Conservation (phyloP, 805 yeast genomes). For the Cyberlindnera euphorbiae region DNA sequence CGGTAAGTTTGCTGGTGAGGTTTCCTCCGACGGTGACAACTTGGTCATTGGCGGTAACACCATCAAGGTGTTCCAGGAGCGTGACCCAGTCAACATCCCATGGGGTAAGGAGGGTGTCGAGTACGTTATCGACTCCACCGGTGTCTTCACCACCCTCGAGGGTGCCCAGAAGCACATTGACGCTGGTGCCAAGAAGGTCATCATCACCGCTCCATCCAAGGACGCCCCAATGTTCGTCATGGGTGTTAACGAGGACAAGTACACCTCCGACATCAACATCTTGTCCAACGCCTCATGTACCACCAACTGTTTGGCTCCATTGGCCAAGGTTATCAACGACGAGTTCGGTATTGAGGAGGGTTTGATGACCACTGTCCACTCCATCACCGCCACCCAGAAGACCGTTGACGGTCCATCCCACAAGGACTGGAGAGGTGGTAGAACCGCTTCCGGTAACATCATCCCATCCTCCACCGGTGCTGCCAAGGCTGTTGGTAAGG, state of each 20-base stretch:
- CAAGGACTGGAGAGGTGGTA: constrained; percentile 99
- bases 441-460: constrained; percentile 93
- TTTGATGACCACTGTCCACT: constrained; percentile 94
- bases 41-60: constrained; percentile 65
- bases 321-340: constrained; percentile 86
- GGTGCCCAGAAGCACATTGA: constrained; percentile 80
- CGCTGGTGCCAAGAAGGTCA: constrained; percentile 93
- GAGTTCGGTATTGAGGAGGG: constrained; percentile 85
- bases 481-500: constrained; percentile 96
- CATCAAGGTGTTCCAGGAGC: constrained; percentile 69
- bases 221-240: constrained; percentile 95
- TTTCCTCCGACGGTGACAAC: constrained; percentile 48
- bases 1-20: constrained; percentile 78
- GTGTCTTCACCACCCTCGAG: constrained; percentile 81
- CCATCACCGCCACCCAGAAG: constrained; percentile 95
- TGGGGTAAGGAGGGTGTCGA: constrained; percentile 84
- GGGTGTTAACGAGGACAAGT: constrained; percentile 83
- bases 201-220: constrained; percentile 90
- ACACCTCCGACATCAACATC: constrained; percentile 69
- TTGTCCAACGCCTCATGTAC: constrained; percentile 94
- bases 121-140: constrained; percentile 88
- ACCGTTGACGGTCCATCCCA: constrained; percentile 95
- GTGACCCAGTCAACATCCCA: constrained; percentile 82
- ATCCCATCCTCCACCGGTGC: constrained; percentile 97
- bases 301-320: constrained; percentile 93